phyloP scores from a whole-genome alignment of 129 eudicot species.

The Daucus carota region DH1_v3.0 NC_030387.2:32386501-32387000 shows the following conservation, averaged over 20 bases:
- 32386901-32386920: background rate
- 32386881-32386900: background rate
- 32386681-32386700: background rate
- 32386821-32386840: conserved; percentile 42
- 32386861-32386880: background rate
- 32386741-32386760: conserved; percentile 58
- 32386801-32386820: conserved; percentile 60
- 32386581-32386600: conserved; percentile 65
- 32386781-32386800: conserved; percentile 53
- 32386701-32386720: conserved; percentile 10
- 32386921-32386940: background rate
- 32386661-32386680: background rate
- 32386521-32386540: background rate
- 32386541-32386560: conserved; percentile 36
- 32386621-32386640: conserved; percentile 32
- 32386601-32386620: conserved; percentile 50
- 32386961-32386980: background rate
- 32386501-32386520: background rate
- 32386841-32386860: background rate
- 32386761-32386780: conserved; percentile 50
- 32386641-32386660: background rate
- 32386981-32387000: conserved; percentile 52
- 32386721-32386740: conserved; percentile 5
- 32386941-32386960: background rate
- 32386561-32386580: conserved; percentile 47